These are phyloP conservation scores for Tulasnella sp. DNA, from an alignment of 768 basidiomycete genomes.

Conservation along the genomic window DNA sequence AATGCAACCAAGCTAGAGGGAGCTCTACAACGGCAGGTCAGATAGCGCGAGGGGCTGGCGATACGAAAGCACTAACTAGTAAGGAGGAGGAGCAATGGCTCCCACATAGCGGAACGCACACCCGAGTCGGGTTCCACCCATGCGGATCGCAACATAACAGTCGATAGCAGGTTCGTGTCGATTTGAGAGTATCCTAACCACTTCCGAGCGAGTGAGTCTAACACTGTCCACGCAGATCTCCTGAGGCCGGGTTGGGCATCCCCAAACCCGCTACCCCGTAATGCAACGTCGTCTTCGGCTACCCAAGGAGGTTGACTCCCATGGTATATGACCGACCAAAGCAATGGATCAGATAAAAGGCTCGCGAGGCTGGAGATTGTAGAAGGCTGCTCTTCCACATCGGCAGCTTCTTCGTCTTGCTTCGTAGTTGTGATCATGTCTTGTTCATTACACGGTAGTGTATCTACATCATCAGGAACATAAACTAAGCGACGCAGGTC, in stretches of 20 bases:
- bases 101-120: conserved; percentile 61
- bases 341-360: conserved; percentile 39
- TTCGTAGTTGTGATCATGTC: neutral
- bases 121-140: conserved; percentile 60
- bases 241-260: conserved; percentile 60
- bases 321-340: conserved; percentile 52
- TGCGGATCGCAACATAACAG: conserved; percentile 52
- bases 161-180: conserved; percentile 8
- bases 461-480: neutral
- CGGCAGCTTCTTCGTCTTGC: neutral
- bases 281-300: conserved; percentile 16
- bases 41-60: neutral
- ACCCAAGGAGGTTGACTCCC: conserved; percentile 35
- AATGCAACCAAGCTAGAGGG: conserved; percentile 52
- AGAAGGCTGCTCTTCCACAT: too few relatives aligned
- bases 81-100: conserved; percentile 59
- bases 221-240: conserved; percentile 53
- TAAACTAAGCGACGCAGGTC: neutral
- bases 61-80: conserved; percentile 40
- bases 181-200: neutral
- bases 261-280: conserved; percentile 40
- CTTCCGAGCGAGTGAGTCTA: conserved; percentile 21
- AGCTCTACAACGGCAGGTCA: conserved; percentile 36
- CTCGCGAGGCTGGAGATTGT: conserved; percentile 22
- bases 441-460: neutral